Evolutionary conservation across 2,329 filamentous ascomycete genomes (phyloP).

Genomic region (Incumbomyces lentus): DNA sequence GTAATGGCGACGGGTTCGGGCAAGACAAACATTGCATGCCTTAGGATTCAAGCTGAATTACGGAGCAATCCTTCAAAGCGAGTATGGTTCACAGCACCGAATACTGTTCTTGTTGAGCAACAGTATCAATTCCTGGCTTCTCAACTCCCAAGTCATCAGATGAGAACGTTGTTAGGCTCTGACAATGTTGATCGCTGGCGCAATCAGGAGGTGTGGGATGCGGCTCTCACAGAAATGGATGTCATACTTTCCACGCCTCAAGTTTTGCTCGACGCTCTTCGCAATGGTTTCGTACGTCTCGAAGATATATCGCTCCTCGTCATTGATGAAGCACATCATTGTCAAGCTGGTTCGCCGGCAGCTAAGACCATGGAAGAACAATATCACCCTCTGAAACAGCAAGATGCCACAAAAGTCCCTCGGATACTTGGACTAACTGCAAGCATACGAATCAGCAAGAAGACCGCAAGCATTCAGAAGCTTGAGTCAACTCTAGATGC

Average conservation of each 20-base stretch:
- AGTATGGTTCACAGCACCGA: slow-evolving; percentile 66
- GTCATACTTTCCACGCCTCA: slow-evolving; percentile 72
- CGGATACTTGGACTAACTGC: slow-evolving; percentile 70
- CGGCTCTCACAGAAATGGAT: slow-evolving; percentile 51
- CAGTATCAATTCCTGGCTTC: slow-evolving; percentile 51
- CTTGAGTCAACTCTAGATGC: slow-evolving; percentile 64
- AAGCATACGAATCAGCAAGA: slow-evolving; percentile 54
- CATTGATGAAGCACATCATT: slow-evolving; percentile 83
- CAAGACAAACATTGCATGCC: slow-evolving; percentile 58
- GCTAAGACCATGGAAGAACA: slow-evolving; percentile 63
- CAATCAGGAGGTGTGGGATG: slow-evolving; percentile 55
- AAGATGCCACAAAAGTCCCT: slow-evolving; percentile 39
- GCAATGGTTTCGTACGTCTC: slow-evolving; percentile 63
- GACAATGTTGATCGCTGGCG: slow-evolving; percentile 67
- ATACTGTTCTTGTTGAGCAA: slow-evolving; percentile 56
- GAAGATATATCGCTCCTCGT: slow-evolving; percentile 56
- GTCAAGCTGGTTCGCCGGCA: slow-evolving; percentile 51
- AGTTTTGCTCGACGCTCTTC: slow-evolving; percentile 62
- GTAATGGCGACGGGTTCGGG: slow-evolving; percentile 75
- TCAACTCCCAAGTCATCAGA: slow-evolving; percentile 49
- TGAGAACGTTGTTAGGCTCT: slow-evolving; percentile 55
- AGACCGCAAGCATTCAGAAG: slow-evolving; percentile 23
- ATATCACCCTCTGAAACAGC: slow-evolving; percentile 46
- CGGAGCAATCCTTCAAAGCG: slow-evolving; percentile 37
- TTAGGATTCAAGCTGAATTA: slow-evolving; percentile 57